Conservation (phyloP, 257 asterid species). For the Mentha longifolia region DNA sequence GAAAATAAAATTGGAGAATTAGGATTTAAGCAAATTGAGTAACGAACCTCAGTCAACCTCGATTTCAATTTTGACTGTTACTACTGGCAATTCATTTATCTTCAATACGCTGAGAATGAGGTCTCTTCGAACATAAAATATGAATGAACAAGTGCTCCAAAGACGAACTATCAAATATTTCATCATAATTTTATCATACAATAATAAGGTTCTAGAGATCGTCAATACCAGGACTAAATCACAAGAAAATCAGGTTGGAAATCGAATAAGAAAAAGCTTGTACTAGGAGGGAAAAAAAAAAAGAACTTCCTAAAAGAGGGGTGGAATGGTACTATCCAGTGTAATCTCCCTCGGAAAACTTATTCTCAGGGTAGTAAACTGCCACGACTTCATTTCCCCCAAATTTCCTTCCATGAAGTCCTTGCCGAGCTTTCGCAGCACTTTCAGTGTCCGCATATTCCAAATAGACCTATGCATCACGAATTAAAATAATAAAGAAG, state of each 20-base stretch:
- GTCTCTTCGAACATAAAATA: background rate
- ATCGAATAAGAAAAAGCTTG: background rate
- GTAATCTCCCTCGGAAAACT: conserved; percentile 76
- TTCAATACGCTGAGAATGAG: no score
- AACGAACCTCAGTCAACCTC: no score
- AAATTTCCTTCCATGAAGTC: conserved; percentile 83
- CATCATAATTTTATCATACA: background rate
- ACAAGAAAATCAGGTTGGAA: background rate
- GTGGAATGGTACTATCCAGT: conserved; percentile 48
- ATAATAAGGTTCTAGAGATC: background rate
- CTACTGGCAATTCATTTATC: no score
- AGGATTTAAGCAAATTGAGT: no score
- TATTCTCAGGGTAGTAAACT: conserved; percentile 80
- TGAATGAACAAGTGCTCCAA: background rate
- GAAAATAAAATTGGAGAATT: no score
- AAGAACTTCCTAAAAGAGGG: background rate
- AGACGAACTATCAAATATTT: background rate
- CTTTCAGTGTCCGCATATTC: conserved; percentile 80
- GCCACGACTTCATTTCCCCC: conserved; percentile 88
- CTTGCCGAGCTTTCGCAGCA: conserved; percentile 78
- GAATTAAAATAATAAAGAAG: background rate
- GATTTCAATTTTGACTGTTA: no score
- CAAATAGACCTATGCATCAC: conserved; percentile 59
- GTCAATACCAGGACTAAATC: background rate
- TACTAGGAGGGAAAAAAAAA: background rate